Percentiles rank a stretch among this genome's conserved stretches.
Conservation (phyloP, 495 filamentous ascomycete genomes). For the Terfezia boudieri region DNA sequence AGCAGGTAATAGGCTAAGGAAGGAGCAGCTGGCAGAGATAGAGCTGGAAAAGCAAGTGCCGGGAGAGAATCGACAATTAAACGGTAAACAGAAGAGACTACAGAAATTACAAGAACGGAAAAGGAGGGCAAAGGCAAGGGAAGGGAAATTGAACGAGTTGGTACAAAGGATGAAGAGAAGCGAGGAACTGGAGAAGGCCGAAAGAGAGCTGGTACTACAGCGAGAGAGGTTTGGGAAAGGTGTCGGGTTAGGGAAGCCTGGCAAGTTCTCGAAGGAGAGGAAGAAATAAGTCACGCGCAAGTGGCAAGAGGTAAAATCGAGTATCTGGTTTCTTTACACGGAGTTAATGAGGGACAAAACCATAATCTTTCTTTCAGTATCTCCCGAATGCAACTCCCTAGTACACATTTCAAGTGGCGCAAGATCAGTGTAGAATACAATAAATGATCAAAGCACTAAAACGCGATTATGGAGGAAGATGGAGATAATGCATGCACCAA, state of each 20-base stretch:
- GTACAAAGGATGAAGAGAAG: constrained; percentile 44
- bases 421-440: too few relatives aligned
- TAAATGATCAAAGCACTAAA: too few relatives aligned
- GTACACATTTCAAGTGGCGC: too few relatives aligned
- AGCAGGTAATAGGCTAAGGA: constrained; percentile 16
- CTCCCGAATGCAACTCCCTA: too few relatives aligned
- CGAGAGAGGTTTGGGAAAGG: constrained; percentile 56
- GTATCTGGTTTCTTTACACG: too few relatives aligned
- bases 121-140: constrained; percentile 28
- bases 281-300: constrained; percentile 6
- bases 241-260: background rate
- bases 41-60: constrained; percentile 7
- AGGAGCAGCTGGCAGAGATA: constrained; percentile 9
- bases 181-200: constrained; percentile 44
- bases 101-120: constrained; percentile 26
- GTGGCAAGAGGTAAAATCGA: too few relatives aligned
- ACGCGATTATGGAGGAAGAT: too few relatives aligned
- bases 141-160: constrained; percentile 33
- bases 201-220: constrained; percentile 56
- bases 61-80: constrained; percentile 2
- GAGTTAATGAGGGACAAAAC: too few relatives aligned
- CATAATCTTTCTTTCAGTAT: too few relatives aligned
- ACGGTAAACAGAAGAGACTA: constrained; percentile 5
- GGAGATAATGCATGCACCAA: too few relatives aligned
- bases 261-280: constrained; percentile 1